Base-by-base conservation (phyloP, 2,329 filamentous ascomycete genomes). In the Geosmithia morbida region DNA sequence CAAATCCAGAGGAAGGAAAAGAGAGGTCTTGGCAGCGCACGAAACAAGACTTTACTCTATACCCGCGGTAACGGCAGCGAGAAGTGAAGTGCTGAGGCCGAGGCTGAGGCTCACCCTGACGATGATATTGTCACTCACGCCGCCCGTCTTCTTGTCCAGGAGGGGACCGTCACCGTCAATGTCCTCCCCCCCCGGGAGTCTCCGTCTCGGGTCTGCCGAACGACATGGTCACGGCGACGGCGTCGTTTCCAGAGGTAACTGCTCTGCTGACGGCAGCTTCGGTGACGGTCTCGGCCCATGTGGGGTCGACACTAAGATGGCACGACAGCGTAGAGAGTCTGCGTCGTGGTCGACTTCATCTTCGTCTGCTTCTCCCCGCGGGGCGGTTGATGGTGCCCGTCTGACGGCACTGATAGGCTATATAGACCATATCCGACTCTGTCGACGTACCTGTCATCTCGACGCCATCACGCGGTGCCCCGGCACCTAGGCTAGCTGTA, bases 21-120 rank as follows among this genome's bases (percentile, higher is more conserved):
- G n/a, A n/a, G n/a, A n/a, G n/a, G n/a, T n/a, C n/a, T n/a, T n/a
- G n/a, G 4, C 22, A 26, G 22, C 8, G 22, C 22, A 26, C 8
- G 22, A 26, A 26, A 5, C 5, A 40, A 33, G 17, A 59, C 64
- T 58, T 58, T 55, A 66, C 64, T 59, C 55, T 48, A 59, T 47
- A 6, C 49, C 55, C 0, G 48, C 59, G 39, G 62, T 48, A 3
- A 59, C 48, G 3, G 54, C 62, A 7, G 59, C 49, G 2, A 74
- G 19, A 2, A 66, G 52, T 0, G 68, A 64, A n/a, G n/a, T n/a
- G n/a, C n/a, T n/a, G 0, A 70, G 56, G 1, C 68, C 69, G 10
- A 71, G 46, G 1, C 72, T 72, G 1, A 75, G 64, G 41, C 63
- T 65, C 1, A 74, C 54, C 3, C 73, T 72, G 22, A 75, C 61